These are phyloP conservation scores for Cladosporium halotolerans DNA, from an alignment of 2,329 filamentous ascomycete genomes.

Conservation along the genomic window DNA sequence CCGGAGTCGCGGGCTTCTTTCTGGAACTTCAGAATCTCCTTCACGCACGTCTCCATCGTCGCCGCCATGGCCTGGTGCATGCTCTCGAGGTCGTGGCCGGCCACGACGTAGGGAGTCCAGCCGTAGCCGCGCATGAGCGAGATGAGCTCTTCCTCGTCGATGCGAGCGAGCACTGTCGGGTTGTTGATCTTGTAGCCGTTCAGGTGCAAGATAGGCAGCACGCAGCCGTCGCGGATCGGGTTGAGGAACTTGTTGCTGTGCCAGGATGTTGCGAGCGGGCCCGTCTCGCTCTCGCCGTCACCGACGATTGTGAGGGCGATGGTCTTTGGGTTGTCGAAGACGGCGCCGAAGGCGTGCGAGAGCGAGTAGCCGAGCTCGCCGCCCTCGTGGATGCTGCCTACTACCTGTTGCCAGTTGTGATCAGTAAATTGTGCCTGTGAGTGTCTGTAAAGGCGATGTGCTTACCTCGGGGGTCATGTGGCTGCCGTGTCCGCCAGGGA, in stretches of 20 bases:
- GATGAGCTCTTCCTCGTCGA: slow-evolving; percentile 66
- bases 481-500: slow-evolving; percentile 70
- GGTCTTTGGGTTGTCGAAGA: slow-evolving; percentile 68
- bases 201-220: slow-evolving; percentile 69
- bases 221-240: slow-evolving; percentile 69
- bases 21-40: slow-evolving; percentile 62
- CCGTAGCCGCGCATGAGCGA: slow-evolving; percentile 67
- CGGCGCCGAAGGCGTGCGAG: slow-evolving; percentile 70
- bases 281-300: slow-evolving; percentile 76
- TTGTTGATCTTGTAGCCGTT: slow-evolving; percentile 87
- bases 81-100: slow-evolving; percentile 63
- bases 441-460: slow-evolving; percentile 45
- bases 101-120: slow-evolving; percentile 74
- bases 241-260: slow-evolving; percentile 79
- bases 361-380: slow-evolving; percentile 77
- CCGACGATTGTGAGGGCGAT: slow-evolving; percentile 74
- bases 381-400: slow-evolving; percentile 55
- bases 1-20: slow-evolving; percentile 65
- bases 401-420: neutral
- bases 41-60: slow-evolving; percentile 65
- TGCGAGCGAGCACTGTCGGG: slow-evolving; percentile 65
- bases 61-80: slow-evolving; percentile 81
- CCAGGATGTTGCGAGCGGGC: slow-evolving; percentile 72
- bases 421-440: slow-evolving; percentile 28
- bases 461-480: slow-evolving; percentile 76